Conservation (phyloP, 108 stramenopile genomes). For the Nannochloropsis salina region DNA sequence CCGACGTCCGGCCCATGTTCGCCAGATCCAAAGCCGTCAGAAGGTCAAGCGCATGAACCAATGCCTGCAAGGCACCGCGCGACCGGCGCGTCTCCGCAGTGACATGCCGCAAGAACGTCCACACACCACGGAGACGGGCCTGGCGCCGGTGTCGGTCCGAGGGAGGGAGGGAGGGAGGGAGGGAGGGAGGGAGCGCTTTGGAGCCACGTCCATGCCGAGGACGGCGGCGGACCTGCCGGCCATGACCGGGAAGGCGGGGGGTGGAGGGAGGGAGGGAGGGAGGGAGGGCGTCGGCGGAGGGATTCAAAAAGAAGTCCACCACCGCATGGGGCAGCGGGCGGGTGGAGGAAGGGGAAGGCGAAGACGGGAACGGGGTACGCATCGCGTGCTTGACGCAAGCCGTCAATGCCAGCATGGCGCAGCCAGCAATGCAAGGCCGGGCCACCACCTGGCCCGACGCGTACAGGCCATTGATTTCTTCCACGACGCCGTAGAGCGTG, state of each 20-base stretch:
- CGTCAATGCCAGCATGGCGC: background rate
- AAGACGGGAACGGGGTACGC: background rate
- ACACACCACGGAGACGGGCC: background rate
- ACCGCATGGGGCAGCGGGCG: background rate
- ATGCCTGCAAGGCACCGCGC: background rate
- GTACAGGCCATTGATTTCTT: background rate
- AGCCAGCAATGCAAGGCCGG: background rate
- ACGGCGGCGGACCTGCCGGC: background rate
- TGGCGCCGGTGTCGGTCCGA: background rate
- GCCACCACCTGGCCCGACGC: background rate
- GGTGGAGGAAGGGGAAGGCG: background rate
- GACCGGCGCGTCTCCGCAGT: background rate
- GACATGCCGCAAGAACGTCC: background rate
- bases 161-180: too few relatives aligned
- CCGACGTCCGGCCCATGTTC: background rate
- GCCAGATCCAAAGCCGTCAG: background rate
- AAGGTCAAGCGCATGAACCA: background rate
- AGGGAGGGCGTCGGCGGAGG: background rate
- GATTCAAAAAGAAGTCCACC: background rate
- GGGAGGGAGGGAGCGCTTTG: too few relatives aligned
- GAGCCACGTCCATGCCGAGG: too few relatives aligned
- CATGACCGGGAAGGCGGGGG: too few relatives aligned
- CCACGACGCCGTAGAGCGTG: background rate
- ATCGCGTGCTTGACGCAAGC: background rate
- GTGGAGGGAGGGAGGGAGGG: too few relatives aligned